These are phyloP conservation scores for Citeromyces hawaiiensis DNA, from an alignment of 1,139 yeast species.

Conservation along the genomic window DNA sequence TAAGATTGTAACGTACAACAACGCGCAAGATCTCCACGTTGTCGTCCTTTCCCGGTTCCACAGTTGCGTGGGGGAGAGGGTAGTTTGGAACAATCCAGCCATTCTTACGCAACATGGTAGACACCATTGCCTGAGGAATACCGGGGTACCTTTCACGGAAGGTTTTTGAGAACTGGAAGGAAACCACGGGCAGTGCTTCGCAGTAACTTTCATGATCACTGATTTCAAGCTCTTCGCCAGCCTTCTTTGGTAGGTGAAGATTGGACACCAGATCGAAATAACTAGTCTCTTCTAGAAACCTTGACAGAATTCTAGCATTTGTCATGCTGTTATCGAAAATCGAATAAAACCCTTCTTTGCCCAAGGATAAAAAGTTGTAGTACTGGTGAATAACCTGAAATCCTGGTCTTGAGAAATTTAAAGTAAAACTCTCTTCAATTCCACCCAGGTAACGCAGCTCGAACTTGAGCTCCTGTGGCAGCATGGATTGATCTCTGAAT, in stretches of 20 bases:
- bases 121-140: constrained; percentile 72
- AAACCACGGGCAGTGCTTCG: constrained; percentile 83
- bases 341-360: constrained; percentile 54
- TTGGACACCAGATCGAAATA: constrained; percentile 68
- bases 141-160: constrained; percentile 54
- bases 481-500: constrained; percentile 52
- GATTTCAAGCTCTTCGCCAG: constrained; percentile 9
- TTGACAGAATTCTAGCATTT: constrained; percentile 59
- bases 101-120: constrained; percentile 60
- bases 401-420: constrained; percentile 89
- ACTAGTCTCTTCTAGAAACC: constrained; percentile 49
- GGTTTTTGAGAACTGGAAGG: constrained; percentile 57
- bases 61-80: constrained; percentile 43
- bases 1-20: constrained; percentile 64
- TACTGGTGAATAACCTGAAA: constrained; percentile 84
- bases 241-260: constrained; percentile 48
- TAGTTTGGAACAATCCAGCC: constrained; percentile 90
- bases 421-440: constrained; percentile 71
- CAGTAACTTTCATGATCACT: constrained; percentile 30
- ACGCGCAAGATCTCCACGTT: constrained; percentile 67
- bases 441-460: constrained; percentile 82
- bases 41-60: constrained; percentile 15
- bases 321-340: constrained; percentile 49
- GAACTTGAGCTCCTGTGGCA: constrained; percentile 65
- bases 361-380: constrained; percentile 61